Evolutionary conservation across 257 asterid genomes (phyloP).

Genomic region (Penstemon barbatus): DNA sequence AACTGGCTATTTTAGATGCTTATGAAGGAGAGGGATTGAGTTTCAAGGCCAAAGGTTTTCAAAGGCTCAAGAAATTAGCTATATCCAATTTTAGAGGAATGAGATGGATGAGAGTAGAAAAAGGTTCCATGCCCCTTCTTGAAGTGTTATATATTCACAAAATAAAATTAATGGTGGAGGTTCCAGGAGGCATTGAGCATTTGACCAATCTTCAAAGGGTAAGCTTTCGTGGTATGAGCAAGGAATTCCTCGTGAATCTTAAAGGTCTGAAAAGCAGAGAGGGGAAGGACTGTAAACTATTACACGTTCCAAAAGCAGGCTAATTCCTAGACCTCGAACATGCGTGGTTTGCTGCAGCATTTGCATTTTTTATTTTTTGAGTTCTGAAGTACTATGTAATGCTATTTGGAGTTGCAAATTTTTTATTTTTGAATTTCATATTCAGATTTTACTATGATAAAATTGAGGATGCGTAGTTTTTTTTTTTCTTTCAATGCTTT

Average conservation of each 20-base stretch:
- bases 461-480: too few relatives aligned
- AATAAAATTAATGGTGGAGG: constrained; percentile 18
- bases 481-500: too few relatives aligned
- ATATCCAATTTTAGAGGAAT: neutral
- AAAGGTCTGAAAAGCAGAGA: neutral
- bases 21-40: constrained; percentile 25
- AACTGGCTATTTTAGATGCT: neutral
- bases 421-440: too few relatives aligned
- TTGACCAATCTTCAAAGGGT: constrained; percentile 6
- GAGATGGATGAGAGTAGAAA: constrained; percentile 23
- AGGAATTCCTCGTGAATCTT: neutral
- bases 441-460: too few relatives aligned
- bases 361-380: too few relatives aligned
- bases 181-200: constrained; percentile 22
- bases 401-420: too few relatives aligned
- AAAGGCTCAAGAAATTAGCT: neutral
- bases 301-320: too few relatives aligned
- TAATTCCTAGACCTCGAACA: too few relatives aligned
- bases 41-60: constrained; percentile 21
- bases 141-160: neutral
- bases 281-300: too few relatives aligned
- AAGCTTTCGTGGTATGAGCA: neutral
- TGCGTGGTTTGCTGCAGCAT: too few relatives aligned
- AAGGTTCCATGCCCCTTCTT: constrained; percentile 29
- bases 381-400: too few relatives aligned